These are phyloP conservation scores for Phytopythium ostracodes DNA, from an alignment of 352 stramenopile species.

Conservation along the genomic window DNA sequence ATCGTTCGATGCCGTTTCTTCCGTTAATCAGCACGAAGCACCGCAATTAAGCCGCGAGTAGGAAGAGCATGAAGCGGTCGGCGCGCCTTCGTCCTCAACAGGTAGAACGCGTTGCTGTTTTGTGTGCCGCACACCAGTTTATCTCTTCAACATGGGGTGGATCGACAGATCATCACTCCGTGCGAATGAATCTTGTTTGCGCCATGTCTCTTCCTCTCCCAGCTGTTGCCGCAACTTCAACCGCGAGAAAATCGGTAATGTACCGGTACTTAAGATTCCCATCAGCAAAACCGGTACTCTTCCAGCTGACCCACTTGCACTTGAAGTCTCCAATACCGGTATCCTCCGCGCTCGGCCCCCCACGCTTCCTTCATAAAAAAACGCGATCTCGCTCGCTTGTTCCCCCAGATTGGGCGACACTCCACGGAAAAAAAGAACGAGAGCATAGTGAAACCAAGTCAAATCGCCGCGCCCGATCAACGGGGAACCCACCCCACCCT, in stretches of 20 bases:
- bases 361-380: neutral
- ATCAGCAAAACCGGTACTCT: neutral
- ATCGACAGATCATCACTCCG: neutral
- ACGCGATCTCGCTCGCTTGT: neutral
- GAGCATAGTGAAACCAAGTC: neutral
- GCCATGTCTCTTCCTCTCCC: neutral
- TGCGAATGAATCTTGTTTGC: neutral
- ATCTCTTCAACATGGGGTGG: neutral
- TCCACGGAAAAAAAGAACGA: neutral
- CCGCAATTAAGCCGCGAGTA: too few relatives aligned
- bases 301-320: neutral
- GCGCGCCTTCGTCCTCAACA: neutral
- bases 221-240: neutral
- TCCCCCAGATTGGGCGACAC: neutral
- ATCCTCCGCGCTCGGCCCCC: neutral
- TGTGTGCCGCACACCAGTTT: neutral
- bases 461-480: neutral
- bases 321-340: slow-evolving; percentile 3
- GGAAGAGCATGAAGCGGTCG: too few relatives aligned
- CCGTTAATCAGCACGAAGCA: too few relatives aligned
- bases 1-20: neutral
- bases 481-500: neutral
- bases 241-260: neutral
- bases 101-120: neutral
- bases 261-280: neutral